Base-by-base conservation (phyloP, 179 eudicot genomes). In the Vitellaria paradoxa region DNA sequence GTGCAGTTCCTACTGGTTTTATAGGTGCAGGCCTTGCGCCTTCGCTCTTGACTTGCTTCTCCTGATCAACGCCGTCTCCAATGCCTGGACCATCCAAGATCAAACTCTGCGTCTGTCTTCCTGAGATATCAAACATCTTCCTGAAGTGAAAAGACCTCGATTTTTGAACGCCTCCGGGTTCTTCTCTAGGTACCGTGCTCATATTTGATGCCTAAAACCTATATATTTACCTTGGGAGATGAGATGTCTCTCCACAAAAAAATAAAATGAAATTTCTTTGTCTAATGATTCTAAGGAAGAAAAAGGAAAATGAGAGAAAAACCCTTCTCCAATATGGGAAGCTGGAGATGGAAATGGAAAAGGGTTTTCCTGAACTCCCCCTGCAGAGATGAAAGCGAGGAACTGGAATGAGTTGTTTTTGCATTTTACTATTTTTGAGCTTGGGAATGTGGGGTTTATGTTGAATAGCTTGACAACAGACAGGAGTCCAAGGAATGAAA, bases 51-150 rank as follows among this genome's bases (percentile, higher is more conserved):
- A 72, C 64, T 50, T 70, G 73, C 68, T 68, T 73, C 3, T 73
- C 55, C 9, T 79, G 77, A 7, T 37, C 21, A 17, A 7, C 9
- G 57, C 73, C 78, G 5, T 85, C 37, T 30, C 37, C 37, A 30
- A 30, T 30, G 37, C 37, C 37, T 30, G 78, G 5, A 69, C 77
- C 37, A 30, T 30, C 37, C 37, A 30, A 30, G 37, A 2, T 30
- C 37, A 30, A 30, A 30, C 37, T 30, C 37, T 30, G 37, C 37
- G 37, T 30, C 37, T 30, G 37, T 21, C 83, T 84, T 37, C 76
- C 85, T 24, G 85, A 71, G 37, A 81, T 59, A 37, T 87, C 92
- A 64, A 89, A 85, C 78, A 88, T 87, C 68, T 74, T 90, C 70
- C 76, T 84, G 7, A 85, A 61, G n/a, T 85, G 80, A 73, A 85